These are phyloP conservation scores for Tetraselmis chui DNA, from an alignment of 139 green algal genomes.

Conservation along the genomic window DNA sequence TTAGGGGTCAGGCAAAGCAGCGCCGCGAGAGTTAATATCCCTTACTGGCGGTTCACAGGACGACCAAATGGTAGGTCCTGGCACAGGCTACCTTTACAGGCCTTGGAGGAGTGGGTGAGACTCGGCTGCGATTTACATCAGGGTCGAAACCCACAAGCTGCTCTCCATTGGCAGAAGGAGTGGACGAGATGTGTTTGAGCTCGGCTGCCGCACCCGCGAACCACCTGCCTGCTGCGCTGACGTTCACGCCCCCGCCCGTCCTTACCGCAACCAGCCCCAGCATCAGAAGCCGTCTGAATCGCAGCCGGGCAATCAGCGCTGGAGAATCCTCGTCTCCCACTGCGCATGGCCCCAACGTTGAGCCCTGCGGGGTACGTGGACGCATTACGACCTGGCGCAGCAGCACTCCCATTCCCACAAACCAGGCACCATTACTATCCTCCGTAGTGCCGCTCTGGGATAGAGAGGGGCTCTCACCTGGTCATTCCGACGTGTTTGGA, in stretches of 20 bases:
- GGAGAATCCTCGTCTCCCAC: constrained; percentile 8
- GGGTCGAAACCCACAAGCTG: constrained; percentile 36
- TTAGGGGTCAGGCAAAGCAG: no score
- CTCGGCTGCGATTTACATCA: constrained; percentile 48
- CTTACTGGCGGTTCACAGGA: no score
- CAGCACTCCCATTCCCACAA: no score
- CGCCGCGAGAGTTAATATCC: no score
- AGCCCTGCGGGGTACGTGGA: no score
- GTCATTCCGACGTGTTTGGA: no score
- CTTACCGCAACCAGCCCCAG: constrained; percentile 17
- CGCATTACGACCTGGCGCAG: no score
- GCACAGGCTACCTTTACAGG: constrained; percentile 35
- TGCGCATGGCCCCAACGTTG: neutral
- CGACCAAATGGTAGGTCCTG: no score
- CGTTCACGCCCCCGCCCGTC: neutral
- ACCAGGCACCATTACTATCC: no score
- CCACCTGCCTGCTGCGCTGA: neutral
- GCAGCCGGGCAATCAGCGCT: constrained; percentile 36
- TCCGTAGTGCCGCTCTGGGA: no score
- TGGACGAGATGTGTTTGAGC: constrained; percentile 16
- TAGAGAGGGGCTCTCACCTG: no score
- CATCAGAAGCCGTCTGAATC: constrained; percentile 32
- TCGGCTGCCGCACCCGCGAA: constrained; percentile 6
- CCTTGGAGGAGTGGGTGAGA: constrained; percentile 52
- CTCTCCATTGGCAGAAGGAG: neutral